Evolutionary conservation across 371 early-diverging fungal species (phyloP).

Genomic region (Rhizopus stolonifer): DNA sequence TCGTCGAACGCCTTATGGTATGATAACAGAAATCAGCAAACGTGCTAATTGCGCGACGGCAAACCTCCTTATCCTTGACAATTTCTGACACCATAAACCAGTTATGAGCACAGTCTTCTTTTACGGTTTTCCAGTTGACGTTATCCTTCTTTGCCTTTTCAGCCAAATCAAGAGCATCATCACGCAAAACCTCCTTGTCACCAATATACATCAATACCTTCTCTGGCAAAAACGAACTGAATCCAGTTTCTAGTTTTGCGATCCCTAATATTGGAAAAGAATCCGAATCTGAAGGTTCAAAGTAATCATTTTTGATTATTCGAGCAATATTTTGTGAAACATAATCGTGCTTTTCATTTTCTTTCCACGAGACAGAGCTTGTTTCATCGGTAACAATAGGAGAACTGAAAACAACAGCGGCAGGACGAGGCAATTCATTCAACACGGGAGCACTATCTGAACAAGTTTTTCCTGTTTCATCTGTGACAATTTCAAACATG

Average conservation of each 20-base stretch:
- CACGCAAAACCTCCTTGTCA: constrained; percentile 39
- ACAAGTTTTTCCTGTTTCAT: constrained; percentile 6
- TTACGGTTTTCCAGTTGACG: constrained; percentile 31
- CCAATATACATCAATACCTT: constrained; percentile 40
- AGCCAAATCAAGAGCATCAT: constrained; percentile 40
- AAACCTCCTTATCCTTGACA: constrained; percentile 36
- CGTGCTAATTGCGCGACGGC: constrained; percentile 29
- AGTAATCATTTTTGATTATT: constrained; percentile 43
- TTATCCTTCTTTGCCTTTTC: constrained; percentile 39
- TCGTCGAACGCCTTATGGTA: constrained; percentile 6
- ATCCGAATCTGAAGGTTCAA: constrained; percentile 30
- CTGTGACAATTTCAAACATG: constrained; percentile 44
- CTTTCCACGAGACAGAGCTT: constrained; percentile 37
- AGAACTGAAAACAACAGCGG: constrained; percentile 39
- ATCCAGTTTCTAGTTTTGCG: constrained; percentile 39
- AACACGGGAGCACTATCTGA: constrained; percentile 17
- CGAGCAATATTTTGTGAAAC: constrained; percentile 41
- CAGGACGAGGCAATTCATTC: constrained; percentile 37
- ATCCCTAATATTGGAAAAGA: constrained; percentile 31
- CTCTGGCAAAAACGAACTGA: constrained; percentile 29
- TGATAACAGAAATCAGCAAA: constrained; percentile 43
- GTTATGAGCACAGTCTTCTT: constrained; percentile 45
- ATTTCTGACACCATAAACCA: constrained; percentile 51
- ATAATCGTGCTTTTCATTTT: constrained; percentile 40
- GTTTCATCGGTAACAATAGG: constrained; percentile 47